Evolutionary conservation across 192 early-diverging fungal genomes (phyloP).

Genomic region (Thoreauomyces humboldtii): DNA sequence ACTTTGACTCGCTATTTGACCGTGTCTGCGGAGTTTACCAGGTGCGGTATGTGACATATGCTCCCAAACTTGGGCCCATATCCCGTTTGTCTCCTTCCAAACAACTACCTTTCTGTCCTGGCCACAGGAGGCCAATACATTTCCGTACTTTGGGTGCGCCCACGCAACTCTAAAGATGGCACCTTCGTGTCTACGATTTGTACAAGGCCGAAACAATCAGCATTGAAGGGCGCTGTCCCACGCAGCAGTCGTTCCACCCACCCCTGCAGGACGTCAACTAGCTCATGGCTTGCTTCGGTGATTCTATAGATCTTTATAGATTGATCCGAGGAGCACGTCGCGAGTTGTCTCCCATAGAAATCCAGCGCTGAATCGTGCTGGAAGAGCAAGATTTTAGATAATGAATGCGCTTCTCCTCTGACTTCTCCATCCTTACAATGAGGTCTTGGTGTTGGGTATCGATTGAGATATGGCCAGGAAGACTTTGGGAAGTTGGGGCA

Average conservation of each 20-base stretch:
- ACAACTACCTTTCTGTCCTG: no score
- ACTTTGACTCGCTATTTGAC: background rate
- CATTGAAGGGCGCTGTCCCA: no score
- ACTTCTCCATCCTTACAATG: slow-evolving; percentile 75
- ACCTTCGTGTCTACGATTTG: background rate
- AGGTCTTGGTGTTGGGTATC: slow-evolving; percentile 87
- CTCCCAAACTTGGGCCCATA: background rate
- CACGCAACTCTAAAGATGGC: background rate
- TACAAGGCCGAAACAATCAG: background rate
- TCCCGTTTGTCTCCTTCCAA: no score
- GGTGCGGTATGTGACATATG: background rate
- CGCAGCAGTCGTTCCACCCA: slow-evolving; percentile 26
- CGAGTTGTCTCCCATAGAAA: slow-evolving; percentile 84
- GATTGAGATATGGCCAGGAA: no score
- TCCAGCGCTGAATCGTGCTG: slow-evolving; percentile 80
- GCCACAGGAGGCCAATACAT: no score
- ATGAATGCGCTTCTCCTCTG: no score
- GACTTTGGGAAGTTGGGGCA: no score
- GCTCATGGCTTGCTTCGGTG: slow-evolving; percentile 65
- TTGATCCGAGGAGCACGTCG: slow-evolving; percentile 95
- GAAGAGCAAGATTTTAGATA: no score
- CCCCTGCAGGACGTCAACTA: no score
- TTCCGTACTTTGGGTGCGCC: no score
- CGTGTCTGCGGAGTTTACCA: slow-evolving; percentile 43
- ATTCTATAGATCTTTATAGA: slow-evolving; percentile 91